These are phyloP conservation scores for Suhomyces wounanorum DNA, from an alignment of 1,139 yeast species.

Conservation along the genomic window DNA sequence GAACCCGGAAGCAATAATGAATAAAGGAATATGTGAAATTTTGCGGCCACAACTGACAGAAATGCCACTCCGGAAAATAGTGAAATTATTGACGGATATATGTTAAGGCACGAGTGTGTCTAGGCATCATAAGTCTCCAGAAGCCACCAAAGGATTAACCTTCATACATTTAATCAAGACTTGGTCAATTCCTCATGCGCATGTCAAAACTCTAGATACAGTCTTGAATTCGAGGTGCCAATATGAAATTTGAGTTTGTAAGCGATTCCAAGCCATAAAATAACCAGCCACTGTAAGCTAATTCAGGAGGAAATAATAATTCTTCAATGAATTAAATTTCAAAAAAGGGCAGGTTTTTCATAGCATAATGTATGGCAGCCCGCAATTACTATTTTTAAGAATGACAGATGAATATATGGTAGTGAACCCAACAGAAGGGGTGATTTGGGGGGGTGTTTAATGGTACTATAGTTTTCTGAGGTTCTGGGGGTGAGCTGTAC, in stretches of 20 bases:
- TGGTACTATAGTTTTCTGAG: too few relatives aligned
- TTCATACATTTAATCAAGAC: too few relatives aligned
- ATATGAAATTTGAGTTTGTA: background rate
- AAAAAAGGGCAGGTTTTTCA: background rate
- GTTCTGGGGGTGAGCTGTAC: too few relatives aligned
- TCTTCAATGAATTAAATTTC: background rate
- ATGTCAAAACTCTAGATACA: background rate
- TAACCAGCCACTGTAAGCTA: background rate
- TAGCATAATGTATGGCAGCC: too few relatives aligned
- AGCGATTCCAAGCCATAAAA: background rate
- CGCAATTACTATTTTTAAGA: too few relatives aligned
- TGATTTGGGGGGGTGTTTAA: too few relatives aligned
- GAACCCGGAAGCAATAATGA: background rate
- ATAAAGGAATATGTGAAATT: background rate
- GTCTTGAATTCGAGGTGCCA: background rate
- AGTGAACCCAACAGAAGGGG: too few relatives aligned
- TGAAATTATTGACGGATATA: background rate
- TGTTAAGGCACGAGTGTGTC: background rate
- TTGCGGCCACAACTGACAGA: background rate
- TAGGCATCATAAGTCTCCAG: background rate
- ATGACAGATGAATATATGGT: too few relatives aligned
- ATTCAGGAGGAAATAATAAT: background rate
- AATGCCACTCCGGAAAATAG: too few relatives aligned
- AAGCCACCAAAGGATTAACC: too few relatives aligned
- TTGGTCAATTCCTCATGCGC: background rate